Conservation (phyloP, 139 green algal genomes). For the Micractinium conductrix region DNA sequence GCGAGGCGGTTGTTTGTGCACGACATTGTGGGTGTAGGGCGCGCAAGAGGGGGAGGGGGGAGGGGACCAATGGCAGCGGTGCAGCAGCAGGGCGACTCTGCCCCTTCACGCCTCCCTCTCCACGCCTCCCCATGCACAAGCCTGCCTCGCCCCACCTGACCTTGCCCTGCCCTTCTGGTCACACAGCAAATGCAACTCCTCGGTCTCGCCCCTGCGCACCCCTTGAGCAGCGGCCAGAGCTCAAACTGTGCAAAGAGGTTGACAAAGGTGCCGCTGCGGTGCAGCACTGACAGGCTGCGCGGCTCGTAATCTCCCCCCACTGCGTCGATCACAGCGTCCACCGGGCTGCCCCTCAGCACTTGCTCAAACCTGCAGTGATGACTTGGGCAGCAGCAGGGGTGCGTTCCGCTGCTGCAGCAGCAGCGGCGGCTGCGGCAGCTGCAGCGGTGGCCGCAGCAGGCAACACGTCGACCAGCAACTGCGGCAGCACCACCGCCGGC, state of each 20-base stretch:
- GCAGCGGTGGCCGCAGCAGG: no score
- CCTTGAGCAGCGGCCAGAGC: neutral
- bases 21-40: no score
- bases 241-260: constrained; percentile 1
- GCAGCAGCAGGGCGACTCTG: neutral
- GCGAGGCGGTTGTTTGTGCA: no score
- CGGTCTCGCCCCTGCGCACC: neutral
- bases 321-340: neutral
- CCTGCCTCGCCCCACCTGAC: no score
- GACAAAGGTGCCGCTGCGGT: constrained; percentile 3
- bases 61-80: no score
- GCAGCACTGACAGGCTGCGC: neutral
- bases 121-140: neutral
- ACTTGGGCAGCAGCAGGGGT: neutral
- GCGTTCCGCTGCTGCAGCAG: neutral
- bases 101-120: neutral
- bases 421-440: no score
- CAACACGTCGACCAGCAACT: no score
- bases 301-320: neutral
- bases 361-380: neutral
- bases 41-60: neutral
- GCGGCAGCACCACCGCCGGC: no score
- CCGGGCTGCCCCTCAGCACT: neutral
- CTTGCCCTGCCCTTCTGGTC: no score
- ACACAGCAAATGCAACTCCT: no score